These are phyloP conservation scores for Pholiota microspora DNA, from an alignment of 768 basidiomycete species.

Conservation along the genomic window DNA sequence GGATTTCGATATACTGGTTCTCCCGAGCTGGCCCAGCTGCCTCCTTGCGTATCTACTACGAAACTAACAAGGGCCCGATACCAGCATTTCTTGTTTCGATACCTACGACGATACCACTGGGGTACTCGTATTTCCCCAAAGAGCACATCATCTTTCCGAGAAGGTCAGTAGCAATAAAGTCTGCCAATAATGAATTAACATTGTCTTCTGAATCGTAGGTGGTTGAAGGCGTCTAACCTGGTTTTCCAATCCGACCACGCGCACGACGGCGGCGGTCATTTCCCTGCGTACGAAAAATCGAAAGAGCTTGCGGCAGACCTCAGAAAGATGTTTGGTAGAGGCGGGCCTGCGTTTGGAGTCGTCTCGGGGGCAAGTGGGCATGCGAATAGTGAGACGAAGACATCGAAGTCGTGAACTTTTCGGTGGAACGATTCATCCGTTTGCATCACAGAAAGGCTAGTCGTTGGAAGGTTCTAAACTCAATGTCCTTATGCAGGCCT, in stretches of 20 bases:
- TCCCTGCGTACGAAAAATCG: slow-evolving; percentile 53
- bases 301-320: slow-evolving; percentile 47
- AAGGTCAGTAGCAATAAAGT: slow-evolving; percentile 21
- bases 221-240: slow-evolving; percentile 33
- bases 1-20: slow-evolving; percentile 8
- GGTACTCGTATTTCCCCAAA: slow-evolving; percentile 51
- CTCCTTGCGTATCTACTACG: slow-evolving; percentile 32
- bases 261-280: slow-evolving; percentile 56
- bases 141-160: slow-evolving; percentile 35
- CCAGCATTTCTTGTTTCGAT: neutral
- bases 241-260: slow-evolving; percentile 49
- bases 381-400: neutral
- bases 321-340: slow-evolving; percentile 54
- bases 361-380: slow-evolving; percentile 45
- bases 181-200: neutral
- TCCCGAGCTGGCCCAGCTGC: neutral
- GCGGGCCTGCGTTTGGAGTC: slow-evolving; percentile 46
- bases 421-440: no score
- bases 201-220: slow-evolving; percentile 28
- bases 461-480: no score
- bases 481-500: no score
- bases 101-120: slow-evolving; percentile 37
- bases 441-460: no score
- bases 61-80: slow-evolving; percentile 30
- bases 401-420: neutral